A percentile compares a stretch with the other conserved stretches of the same genome.
Conservation (phyloP, 2,329 filamentous ascomycete genomes). For the Sporothrix curviconia region DNA sequence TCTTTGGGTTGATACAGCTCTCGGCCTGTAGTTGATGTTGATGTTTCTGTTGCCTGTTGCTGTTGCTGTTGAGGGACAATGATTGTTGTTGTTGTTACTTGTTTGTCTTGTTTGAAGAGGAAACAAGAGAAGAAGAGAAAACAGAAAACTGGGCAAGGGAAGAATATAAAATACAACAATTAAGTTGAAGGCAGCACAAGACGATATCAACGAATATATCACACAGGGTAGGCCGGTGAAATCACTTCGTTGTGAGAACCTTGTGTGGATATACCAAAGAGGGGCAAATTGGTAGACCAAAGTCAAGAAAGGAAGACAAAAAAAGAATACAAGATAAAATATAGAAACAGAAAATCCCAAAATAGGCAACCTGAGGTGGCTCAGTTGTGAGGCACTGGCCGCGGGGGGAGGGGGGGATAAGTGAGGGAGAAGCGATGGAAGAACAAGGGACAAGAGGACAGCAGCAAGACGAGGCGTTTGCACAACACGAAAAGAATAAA, state of each 20-base stretch:
- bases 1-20: background rate
- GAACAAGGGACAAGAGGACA: background rate
- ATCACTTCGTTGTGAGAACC: background rate
- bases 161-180: slow-evolving; percentile 16
- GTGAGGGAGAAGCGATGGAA: background rate
- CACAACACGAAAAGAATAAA: background rate
- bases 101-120: slow-evolving; percentile 1
- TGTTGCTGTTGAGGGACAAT: too few relatives aligned
- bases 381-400: slow-evolving; percentile 11
- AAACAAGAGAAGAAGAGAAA: slow-evolving; percentile 7
- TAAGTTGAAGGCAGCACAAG: background rate
- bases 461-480: background rate
- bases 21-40: slow-evolving; percentile 5
- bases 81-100: slow-evolving; percentile 4
- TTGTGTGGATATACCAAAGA: background rate
- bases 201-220: background rate
- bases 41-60: background rate
- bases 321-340: slow-evolving; percentile 1
- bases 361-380: slow-evolving; percentile 10
- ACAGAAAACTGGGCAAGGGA: background rate
- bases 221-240: slow-evolving; percentile 7
- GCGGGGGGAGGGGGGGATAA: background rate
- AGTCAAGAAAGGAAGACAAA: background rate
- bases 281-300: background rate
- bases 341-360: slow-evolving; percentile 2